Percentiles rank a stretch among this genome's conserved stretches.
Conservation (phyloP, 2,329 filamentous ascomycete species). For the Aspergillus floridensis region DNA sequence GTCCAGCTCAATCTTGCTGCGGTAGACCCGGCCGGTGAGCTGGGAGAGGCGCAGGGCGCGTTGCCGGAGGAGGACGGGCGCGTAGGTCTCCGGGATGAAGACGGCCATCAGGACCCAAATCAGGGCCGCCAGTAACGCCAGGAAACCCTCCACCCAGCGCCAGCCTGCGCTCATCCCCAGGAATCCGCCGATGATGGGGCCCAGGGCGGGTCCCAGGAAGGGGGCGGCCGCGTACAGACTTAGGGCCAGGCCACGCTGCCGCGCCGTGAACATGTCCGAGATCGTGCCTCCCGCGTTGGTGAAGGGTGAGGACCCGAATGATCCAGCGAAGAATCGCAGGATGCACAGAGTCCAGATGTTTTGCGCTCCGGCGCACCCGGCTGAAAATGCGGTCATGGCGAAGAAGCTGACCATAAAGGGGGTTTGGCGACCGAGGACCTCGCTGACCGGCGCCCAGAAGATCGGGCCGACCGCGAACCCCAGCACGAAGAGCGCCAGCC, state of each 20-base stretch:
- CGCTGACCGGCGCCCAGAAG: conserved; percentile 3
- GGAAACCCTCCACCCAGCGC: conserved; percentile 3
- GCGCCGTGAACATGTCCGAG: conserved; percentile 3
- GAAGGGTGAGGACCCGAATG: neutral
- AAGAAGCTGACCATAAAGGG: conserved; percentile 4
- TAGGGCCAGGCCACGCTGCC: neutral
- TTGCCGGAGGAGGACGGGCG: neutral
- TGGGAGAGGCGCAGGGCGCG: neutral
- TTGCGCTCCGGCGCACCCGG: neutral
- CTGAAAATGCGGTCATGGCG: conserved; percentile 2
- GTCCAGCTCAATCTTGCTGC: conserved; percentile 3
- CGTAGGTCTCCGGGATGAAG: conserved; percentile 2
- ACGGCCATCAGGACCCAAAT: conserved; percentile 2
- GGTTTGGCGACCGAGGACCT: conserved; percentile 2
- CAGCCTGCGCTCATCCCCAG: conserved; percentile 2
- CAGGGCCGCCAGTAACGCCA: neutral
- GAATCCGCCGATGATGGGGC: conserved; percentile 4
- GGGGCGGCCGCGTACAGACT: conserved; percentile 4
- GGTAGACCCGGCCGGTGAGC: neutral
- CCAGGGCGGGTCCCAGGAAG: neutral
- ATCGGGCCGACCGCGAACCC: conserved; percentile 4
- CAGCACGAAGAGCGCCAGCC: neutral
- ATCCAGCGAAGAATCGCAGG: conserved; percentile 1
- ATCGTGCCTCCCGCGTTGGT: conserved; percentile 5
- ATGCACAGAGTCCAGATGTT: conserved; percentile 7